Conservation (phyloP, 495 filamentous ascomycete genomes). For the Melanomma pulvis-pyrius region DNA sequence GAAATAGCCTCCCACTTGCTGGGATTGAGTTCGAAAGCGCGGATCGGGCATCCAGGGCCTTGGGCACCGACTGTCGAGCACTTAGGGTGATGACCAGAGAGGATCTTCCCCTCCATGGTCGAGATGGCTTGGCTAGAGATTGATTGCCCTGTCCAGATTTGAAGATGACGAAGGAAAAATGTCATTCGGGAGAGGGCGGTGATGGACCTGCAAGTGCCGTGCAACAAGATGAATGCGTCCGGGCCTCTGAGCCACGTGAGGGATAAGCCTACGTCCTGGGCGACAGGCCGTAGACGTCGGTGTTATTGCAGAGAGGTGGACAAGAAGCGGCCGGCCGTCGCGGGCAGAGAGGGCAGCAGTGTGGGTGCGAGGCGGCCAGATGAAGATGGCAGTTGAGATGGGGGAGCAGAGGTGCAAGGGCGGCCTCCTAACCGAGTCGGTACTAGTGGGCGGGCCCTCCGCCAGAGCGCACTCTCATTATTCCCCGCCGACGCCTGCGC, state of each 20-base stretch:
- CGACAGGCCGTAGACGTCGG: neutral
- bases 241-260: neutral
- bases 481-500: neutral
- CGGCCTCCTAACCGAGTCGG: neutral
- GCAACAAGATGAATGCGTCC: constrained; percentile 1
- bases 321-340: neutral
- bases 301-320: neutral
- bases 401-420: neutral
- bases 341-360: neutral
- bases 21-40: no score
- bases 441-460: neutral
- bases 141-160: no score
- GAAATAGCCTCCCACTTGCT: no score
- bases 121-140: no score
- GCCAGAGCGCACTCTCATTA: neutral
- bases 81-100: no score
- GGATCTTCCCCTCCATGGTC: no score
- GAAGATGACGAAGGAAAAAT: neutral
- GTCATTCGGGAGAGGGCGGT: neutral
- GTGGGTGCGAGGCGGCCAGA: neutral
- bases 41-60: no score
- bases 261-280: neutral
- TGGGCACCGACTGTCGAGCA: no score
- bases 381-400: neutral
- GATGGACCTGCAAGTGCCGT: constrained; percentile 5